phyloP scores from a whole-genome alignment of 768 basidiomycete genomes.

The Phaeolepiota aurea region DNA sequence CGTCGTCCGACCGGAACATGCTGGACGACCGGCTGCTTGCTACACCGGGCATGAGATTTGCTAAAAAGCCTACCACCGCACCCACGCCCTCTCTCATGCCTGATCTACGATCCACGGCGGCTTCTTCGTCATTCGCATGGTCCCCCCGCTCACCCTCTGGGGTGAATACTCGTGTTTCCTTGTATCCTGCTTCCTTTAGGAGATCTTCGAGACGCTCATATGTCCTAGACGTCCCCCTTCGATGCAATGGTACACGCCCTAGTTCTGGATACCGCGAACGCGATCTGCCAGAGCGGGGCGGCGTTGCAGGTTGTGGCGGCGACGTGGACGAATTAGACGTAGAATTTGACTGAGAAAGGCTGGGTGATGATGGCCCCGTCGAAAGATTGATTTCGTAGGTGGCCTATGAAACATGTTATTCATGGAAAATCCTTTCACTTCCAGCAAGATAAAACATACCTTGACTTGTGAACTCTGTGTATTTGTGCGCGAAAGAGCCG shows the following conservation, averaged over 20 bases:
- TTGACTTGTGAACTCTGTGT: no score
- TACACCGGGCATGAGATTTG: slow-evolving; percentile 47
- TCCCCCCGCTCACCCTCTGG: slow-evolving; percentile 62
- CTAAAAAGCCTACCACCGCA: slow-evolving; percentile 58
- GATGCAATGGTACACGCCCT: slow-evolving; percentile 69
- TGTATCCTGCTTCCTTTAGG: slow-evolving; percentile 82
- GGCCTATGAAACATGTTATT: no score
- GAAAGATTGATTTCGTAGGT: no score
- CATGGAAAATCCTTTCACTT: no score
- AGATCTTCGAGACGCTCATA: slow-evolving; percentile 85
- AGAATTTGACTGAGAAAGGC: slow-evolving; percentile 33
- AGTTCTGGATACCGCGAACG: slow-evolving; percentile 51
- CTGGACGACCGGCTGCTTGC: slow-evolving; percentile 14
- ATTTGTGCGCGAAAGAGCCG: no score
- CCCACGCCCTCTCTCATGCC: slow-evolving; percentile 41
- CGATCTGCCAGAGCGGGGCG: slow-evolving; percentile 31
- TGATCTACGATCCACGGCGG: slow-evolving; percentile 25
- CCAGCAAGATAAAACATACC: no score
- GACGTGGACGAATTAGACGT: slow-evolving; percentile 32
- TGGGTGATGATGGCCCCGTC: slow-evolving; percentile 27
- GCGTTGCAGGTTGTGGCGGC: slow-evolving; percentile 32
- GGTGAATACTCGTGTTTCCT: slow-evolving; percentile 85
- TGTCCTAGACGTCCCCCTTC: slow-evolving; percentile 69
- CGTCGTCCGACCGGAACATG: slow-evolving; percentile 7
- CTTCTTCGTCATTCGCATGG: slow-evolving; percentile 15